These are phyloP conservation scores for Lipomyces yarrowii DNA, from an alignment of 1,139 yeast genomes.

Conservation along the genomic window DNA sequence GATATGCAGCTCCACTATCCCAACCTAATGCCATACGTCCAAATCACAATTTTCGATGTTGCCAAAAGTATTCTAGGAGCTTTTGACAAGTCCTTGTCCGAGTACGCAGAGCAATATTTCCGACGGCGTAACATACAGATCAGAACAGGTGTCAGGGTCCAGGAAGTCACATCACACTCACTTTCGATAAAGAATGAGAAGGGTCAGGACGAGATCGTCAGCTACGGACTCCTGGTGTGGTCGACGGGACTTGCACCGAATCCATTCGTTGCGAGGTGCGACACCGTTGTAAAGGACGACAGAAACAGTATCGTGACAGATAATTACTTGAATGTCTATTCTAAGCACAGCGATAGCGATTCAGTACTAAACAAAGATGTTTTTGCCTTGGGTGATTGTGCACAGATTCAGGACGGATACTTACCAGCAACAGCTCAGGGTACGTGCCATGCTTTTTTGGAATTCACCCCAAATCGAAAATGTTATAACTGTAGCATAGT, in stretches of 20 bases:
- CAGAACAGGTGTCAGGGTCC: constrained; percentile 80
- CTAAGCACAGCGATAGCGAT: neutral
- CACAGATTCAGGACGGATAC: constrained; percentile 18
- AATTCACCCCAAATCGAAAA: neutral
- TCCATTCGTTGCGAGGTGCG: constrained; percentile 18
- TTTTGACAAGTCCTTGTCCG: constrained; percentile 79
- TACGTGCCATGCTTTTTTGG: neutral
- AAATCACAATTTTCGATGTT: constrained; percentile 84
- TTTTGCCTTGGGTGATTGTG: constrained; percentile 28
- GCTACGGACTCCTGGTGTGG: constrained; percentile 89
- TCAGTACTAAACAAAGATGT: constrained; percentile 16
- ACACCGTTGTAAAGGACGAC: constrained; percentile 19
- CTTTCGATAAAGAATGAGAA: constrained; percentile 61
- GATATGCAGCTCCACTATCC: constrained; percentile 88
- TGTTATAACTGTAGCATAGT: constrained; percentile 6
- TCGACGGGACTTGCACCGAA: constrained; percentile 65
- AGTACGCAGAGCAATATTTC: constrained; percentile 80
- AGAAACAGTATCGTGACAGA: constrained; percentile 19
- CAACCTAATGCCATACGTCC: constrained; percentile 72
- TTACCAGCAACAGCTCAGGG: constrained; percentile 29
- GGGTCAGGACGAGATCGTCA: constrained; percentile 59
- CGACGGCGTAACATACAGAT: constrained; percentile 75
- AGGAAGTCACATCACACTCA: constrained; percentile 61
- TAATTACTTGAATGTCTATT: constrained; percentile 20
- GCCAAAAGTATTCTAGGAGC: constrained; percentile 84